Conservation (phyloP, 2,329 filamentous ascomycete genomes). For the Mycosphaerelloides madeirae region DNA sequence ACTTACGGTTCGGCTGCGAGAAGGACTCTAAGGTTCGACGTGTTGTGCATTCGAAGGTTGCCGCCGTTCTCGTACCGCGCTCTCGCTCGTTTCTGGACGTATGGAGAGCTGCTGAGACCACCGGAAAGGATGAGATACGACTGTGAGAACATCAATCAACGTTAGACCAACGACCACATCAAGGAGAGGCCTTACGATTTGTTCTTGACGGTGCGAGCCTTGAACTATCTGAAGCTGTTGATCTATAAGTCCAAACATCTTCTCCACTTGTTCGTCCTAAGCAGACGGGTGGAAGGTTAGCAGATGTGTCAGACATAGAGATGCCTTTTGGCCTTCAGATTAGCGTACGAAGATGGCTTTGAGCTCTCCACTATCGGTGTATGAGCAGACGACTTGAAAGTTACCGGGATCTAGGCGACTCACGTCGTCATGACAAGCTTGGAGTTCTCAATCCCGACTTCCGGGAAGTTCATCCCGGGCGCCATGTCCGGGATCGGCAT, state of each 20-base stretch:
- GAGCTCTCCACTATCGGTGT: slow-evolving; percentile 1
- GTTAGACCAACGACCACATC: too few species aligned
- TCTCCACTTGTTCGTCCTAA: slow-evolving; percentile 35
- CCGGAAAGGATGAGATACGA: slow-evolving; percentile 40
- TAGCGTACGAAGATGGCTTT: slow-evolving; percentile 33
- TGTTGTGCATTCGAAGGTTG: slow-evolving; percentile 3
- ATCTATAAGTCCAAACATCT: slow-evolving; percentile 35
- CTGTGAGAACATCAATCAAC: not conserved
- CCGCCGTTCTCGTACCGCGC: slow-evolving; percentile 29
- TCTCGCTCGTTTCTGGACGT: slow-evolving; percentile 36
- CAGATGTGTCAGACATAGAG: too few species aligned
- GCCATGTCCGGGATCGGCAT: slow-evolving; percentile 31
- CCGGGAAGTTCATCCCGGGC: slow-evolving; percentile 31
- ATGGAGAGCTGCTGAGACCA: slow-evolving; percentile 40
- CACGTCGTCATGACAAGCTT: slow-evolving; percentile 29
- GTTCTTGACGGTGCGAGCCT: slow-evolving; percentile 28
- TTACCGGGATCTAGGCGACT: not conserved
- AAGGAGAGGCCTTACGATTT: slow-evolving; percentile 14
- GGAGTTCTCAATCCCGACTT: slow-evolving; percentile 31
- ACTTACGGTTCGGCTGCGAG: slow-evolving; percentile 22
- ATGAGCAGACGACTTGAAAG: too few species aligned
- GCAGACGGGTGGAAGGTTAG: too few species aligned
- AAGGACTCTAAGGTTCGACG: slow-evolving; percentile 26
- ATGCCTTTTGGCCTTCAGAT: too few species aligned
- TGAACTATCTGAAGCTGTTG: slow-evolving; percentile 30